phyloP scores from a whole-genome alignment of 1,139 yeast species.

The Spathaspora sp. region DNA sequence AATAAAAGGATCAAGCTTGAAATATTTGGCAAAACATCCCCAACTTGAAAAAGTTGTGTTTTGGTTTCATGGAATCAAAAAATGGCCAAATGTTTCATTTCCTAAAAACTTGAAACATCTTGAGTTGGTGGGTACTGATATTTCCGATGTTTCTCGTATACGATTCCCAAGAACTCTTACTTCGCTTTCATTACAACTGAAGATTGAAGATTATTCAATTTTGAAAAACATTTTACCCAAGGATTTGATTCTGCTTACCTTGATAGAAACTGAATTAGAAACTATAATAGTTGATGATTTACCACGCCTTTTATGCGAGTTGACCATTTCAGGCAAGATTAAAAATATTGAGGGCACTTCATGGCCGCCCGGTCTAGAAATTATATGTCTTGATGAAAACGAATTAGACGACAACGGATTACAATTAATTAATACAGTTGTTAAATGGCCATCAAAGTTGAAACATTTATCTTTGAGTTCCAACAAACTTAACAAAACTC shows the following conservation, averaged over 20 bases:
- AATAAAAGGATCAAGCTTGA: neutral
- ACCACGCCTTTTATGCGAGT: slow-evolving; percentile 26
- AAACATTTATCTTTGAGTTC: slow-evolving; percentile 23
- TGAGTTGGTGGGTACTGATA: slow-evolving; percentile 18
- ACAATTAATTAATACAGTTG: slow-evolving; percentile 12
- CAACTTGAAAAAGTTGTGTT: slow-evolving; percentile 26
- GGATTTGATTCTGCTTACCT: neutral
- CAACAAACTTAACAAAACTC: slow-evolving; percentile 23
- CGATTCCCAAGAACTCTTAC: no score
- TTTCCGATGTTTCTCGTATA: no score
- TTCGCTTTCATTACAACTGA: no score
- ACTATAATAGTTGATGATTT: slow-evolving; percentile 22
- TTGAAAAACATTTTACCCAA: neutral
- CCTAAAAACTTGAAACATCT: slow-evolving; percentile 25
- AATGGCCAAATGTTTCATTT: slow-evolving; percentile 29
- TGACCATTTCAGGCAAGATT: slow-evolving; percentile 28
- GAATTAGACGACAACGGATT: slow-evolving; percentile 21
- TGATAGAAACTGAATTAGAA: slow-evolving; percentile 29
- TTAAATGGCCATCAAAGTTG: slow-evolving; percentile 27
- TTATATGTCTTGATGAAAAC: slow-evolving; percentile 26
- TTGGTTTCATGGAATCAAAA: slow-evolving; percentile 30
- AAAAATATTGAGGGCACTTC: neutral
- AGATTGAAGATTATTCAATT: neutral
- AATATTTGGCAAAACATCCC: slow-evolving; percentile 12
- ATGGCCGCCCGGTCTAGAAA: slow-evolving; percentile 29